Evolutionary conservation across 345 rosid genomes (phyloP).

Genomic region (Eutrema yunnanense): DNA sequence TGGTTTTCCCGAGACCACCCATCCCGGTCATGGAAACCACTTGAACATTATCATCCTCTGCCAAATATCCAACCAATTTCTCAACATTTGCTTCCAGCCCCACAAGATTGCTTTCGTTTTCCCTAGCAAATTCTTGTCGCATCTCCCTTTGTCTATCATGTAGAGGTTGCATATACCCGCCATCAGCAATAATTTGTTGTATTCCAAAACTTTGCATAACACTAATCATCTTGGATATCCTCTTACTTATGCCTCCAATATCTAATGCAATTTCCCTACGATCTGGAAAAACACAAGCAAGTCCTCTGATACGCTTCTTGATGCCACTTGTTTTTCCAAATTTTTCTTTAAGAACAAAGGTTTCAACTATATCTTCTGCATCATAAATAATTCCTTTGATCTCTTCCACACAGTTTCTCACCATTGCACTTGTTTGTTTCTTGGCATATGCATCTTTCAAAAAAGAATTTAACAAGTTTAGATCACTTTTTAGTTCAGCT

Average conservation of each 20-base stretch:
- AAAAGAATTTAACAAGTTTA: constrained; percentile 17
- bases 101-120: constrained; percentile 24
- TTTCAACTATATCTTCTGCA: constrained; percentile 25
- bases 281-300: background rate
- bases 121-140: background rate
- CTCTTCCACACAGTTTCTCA: constrained; percentile 18
- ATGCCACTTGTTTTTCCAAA: background rate
- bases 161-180: background rate
- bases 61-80: constrained; percentile 7
- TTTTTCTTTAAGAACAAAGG: background rate
- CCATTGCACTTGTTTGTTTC: constrained; percentile 12
- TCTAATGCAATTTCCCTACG: background rate
- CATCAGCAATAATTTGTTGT: background rate
- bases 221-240: constrained; percentile 21
- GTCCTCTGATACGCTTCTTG: background rate
- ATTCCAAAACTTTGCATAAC: background rate
- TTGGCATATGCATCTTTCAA: constrained; percentile 24
- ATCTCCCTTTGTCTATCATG: background rate
- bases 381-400: constrained; percentile 21
- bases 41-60: background rate
- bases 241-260: background rate
- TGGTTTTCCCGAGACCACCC: constrained; percentile 49
- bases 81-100: constrained; percentile 30
- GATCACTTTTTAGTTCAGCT: background rate
- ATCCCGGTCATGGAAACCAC: constrained; percentile 36